Conservation (phyloP, 768 basidiomycete genomes). For the Boletus coccyginus region DNA sequence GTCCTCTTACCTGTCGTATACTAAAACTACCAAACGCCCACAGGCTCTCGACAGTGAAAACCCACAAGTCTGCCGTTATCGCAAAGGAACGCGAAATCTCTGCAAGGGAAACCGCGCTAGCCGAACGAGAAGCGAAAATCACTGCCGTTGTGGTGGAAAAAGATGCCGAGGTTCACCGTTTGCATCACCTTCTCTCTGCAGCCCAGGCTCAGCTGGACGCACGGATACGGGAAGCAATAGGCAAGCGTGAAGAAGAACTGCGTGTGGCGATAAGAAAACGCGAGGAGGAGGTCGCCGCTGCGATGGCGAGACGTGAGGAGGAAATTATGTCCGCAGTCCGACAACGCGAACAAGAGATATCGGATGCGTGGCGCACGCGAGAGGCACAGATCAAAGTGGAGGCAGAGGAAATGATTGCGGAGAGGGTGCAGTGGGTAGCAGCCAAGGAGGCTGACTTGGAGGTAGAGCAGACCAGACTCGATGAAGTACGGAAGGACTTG, state of each 20-base stretch:
- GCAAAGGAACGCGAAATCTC: constrained; percentile 65
- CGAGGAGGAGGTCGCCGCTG: constrained; percentile 65
- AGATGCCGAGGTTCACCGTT: constrained; percentile 56
- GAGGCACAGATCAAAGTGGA: constrained; percentile 53
- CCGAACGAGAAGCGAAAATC: constrained; percentile 55
- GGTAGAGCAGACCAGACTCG: constrained; percentile 48
- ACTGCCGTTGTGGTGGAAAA: constrained; percentile 48
- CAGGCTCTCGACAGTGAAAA: constrained; percentile 65
- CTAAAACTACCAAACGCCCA: background rate
- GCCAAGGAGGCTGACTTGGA: constrained; percentile 53
- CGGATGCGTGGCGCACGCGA: constrained; percentile 52
- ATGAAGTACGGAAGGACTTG: constrained; percentile 44
- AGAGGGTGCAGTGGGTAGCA: constrained; percentile 46
- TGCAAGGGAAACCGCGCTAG: constrained; percentile 52
- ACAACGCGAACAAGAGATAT: constrained; percentile 59
- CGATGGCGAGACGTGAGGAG: constrained; percentile 64
- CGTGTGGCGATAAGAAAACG: constrained; percentile 60
- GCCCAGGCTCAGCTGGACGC: constrained; percentile 41
- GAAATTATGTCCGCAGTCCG: constrained; percentile 70
- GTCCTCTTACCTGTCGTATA: background rate
- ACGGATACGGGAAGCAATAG: constrained; percentile 56
- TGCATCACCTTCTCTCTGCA: constrained; percentile 42
- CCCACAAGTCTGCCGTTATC: constrained; percentile 52
- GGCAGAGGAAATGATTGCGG: constrained; percentile 39
- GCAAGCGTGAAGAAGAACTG: constrained; percentile 66